Base-by-base conservation (phyloP, 2,329 filamentous ascomycete species). In the Diaporthe ampelina region DNA sequence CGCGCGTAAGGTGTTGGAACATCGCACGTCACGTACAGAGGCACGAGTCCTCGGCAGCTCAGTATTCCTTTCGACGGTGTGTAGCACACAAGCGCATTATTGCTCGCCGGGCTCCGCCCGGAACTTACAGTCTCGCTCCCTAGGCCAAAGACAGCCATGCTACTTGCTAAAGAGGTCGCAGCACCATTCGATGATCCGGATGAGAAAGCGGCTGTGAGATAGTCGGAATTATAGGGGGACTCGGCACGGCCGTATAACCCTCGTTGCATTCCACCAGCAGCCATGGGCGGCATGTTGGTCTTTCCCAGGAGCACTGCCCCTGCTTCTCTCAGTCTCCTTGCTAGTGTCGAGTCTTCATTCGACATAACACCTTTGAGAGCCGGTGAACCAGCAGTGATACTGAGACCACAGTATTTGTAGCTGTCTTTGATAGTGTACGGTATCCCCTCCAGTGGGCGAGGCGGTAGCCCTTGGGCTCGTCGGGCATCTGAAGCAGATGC, bases 261-360 rank as follows among this genome's bases (percentile, higher is more conserved):
- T 10, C 89, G 83, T 74, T 90, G 88, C 85, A 89, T 90, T 0
- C 90, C 89, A 0, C 88, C 89, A 29, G 86, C 86, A 15, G 89
- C 89, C 88, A 91, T 90, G 0, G 89, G 86, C 0, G 88, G 89
- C 86, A 91, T 90, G 73, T 91, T 92, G 0, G 90, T 90, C 58
- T 86, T 85, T 0, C 90, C 90, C 0, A 90, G 81, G 26, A 89
- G 79, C 0, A 90, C 81, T 0, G 85, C 87, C 1, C 89, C 88
- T 1, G 87, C 86, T 37, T 84, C 81, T 5, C 85, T 83, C 8
- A 91, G 81, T 13, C 81, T 80, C 15, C 83, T 77, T 0, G 89
- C 88, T 8, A 86, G 85, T 4, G 86, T 86, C 1, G 89, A 87
- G 78, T 91, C 89, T 58, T 88, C 84, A 10, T 83, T 86, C 0